Percentiles rank a stretch among this genome's conserved stretches.
These are phyloP conservation scores for Phaeosphaeria sp. DNA, from an alignment of 2,329 filamentous ascomycete species.

Conservation along the genomic window DNA sequence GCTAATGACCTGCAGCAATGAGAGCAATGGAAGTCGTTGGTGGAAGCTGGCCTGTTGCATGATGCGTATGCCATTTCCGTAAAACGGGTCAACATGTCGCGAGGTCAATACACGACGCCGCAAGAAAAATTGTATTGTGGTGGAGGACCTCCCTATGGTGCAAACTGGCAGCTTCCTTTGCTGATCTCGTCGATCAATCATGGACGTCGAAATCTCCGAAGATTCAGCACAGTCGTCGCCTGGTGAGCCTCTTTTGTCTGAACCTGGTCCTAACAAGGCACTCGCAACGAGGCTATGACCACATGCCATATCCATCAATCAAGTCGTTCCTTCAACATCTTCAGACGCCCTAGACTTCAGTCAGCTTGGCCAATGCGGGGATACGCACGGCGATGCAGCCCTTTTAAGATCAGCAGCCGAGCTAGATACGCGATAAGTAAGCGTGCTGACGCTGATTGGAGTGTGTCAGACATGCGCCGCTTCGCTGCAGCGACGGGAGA, in stretches of 20 bases:
- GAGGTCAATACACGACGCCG: not conserved
- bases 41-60: not conserved
- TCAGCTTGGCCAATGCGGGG: conserved; percentile 3
- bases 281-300: not conserved
- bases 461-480: conserved; percentile 2
- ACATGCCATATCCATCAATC: conserved; percentile 1
- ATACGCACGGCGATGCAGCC: not conserved
- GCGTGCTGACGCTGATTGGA: conserved; percentile 1
- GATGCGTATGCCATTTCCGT: not conserved
- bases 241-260: not conserved
- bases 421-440: not conserved
- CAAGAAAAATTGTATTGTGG: not conserved
- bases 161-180: not conserved
- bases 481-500: conserved; percentile 4
- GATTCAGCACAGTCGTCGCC: not conserved
- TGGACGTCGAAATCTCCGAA: not conserved
- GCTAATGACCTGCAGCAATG: not conserved
- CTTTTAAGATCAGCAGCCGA: conserved; percentile 5
- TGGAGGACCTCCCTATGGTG: too few species aligned
- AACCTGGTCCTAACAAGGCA: not conserved
- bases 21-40: not conserved
- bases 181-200: not conserved
- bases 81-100: not conserved
- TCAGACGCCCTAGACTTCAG: conserved; percentile 8
- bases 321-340: not conserved